Conservation (phyloP, 768 basidiomycete genomes). For the Tremella mesenterica region DNA sequence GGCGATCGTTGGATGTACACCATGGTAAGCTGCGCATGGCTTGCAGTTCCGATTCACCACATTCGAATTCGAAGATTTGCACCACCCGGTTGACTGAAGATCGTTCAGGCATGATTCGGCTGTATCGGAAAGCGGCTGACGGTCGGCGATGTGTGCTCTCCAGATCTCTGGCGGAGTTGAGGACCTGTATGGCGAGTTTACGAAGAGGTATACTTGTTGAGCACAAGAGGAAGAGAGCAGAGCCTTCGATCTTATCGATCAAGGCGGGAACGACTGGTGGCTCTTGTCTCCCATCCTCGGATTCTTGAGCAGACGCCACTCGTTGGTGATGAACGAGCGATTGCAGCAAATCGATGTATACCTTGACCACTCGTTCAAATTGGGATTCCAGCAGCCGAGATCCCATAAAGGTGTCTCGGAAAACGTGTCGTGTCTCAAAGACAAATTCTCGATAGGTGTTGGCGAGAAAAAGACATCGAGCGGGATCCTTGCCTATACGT, state of each 20-base stretch:
- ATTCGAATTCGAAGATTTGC: constrained; percentile 21
- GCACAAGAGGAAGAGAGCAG: constrained; percentile 58
- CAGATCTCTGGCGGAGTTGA: constrained; percentile 48
- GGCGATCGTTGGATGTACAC: constrained; percentile 25
- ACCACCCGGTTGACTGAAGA: constrained; percentile 15
- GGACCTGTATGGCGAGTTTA: constrained; percentile 56
- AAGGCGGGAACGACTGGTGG: not conserved
- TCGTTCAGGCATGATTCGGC: constrained; percentile 20
- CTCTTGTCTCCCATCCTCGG: constrained; percentile 1
- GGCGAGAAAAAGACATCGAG: constrained; percentile 55
- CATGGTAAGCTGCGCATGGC: constrained; percentile 25
- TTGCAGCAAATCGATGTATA: constrained; percentile 69
- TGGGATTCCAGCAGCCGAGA: constrained; percentile 59
- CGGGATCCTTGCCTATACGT: constrained; percentile 60
- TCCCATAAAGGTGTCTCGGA: constrained; percentile 52
- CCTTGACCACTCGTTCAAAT: constrained; percentile 56
- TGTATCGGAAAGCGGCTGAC: constrained; percentile 31
- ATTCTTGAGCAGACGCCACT: constrained; percentile 41
- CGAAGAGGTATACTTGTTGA: constrained; percentile 53
- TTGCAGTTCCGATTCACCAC: constrained; percentile 21
- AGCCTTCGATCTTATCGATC: constrained; percentile 56
- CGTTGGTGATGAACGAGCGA: constrained; percentile 54
- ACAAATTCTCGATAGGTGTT: constrained; percentile 61
- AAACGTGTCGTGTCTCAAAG: constrained; percentile 60
- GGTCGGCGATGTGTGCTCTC: constrained; percentile 24